Evolutionary conservation across 164 flowering plant species (phyloP).

Genomic region (Aristolochia californica): DNA sequence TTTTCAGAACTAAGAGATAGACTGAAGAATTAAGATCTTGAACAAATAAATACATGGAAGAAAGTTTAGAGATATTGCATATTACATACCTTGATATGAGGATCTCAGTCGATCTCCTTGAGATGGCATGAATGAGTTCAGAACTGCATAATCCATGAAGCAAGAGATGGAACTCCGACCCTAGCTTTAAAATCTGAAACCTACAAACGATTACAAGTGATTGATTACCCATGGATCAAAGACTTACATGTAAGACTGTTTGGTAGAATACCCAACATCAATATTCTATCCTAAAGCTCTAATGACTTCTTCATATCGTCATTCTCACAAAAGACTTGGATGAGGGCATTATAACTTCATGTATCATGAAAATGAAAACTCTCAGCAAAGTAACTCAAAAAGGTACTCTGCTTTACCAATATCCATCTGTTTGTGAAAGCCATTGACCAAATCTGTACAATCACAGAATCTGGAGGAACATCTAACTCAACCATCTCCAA

Average conservation of each 20-base stretch:
- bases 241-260: conserved; percentile 53
- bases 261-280: conserved; percentile 57
- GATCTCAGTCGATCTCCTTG: too few relatives aligned
- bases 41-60: too few relatives aligned
- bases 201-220: conserved; percentile 9
- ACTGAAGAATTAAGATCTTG: too few relatives aligned
- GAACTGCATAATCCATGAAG: too few relatives aligned
- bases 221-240: conserved; percentile 46
- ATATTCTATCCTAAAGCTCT: conserved; percentile 56
- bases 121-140: too few relatives aligned
- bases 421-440: conserved; percentile 41
- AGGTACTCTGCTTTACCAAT: conserved; percentile 49
- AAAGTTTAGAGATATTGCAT: too few relatives aligned
- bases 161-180: too few relatives aligned
- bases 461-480: conserved; percentile 36
- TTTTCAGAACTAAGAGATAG: too few relatives aligned
- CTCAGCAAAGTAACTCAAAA: conserved; percentile 36
- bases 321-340: conserved; percentile 26
- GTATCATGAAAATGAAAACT: conserved; percentile 43
- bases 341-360: conserved; percentile 47
- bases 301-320: conserved; percentile 36
- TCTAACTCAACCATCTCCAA: conserved; percentile 54
- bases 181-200: too few relatives aligned
- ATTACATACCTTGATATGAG: too few relatives aligned
- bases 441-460: conserved; percentile 52